Evolutionary conservation across 148 eudicot genomes (phyloP).

Genomic region (Bassia scoparia): DNA sequence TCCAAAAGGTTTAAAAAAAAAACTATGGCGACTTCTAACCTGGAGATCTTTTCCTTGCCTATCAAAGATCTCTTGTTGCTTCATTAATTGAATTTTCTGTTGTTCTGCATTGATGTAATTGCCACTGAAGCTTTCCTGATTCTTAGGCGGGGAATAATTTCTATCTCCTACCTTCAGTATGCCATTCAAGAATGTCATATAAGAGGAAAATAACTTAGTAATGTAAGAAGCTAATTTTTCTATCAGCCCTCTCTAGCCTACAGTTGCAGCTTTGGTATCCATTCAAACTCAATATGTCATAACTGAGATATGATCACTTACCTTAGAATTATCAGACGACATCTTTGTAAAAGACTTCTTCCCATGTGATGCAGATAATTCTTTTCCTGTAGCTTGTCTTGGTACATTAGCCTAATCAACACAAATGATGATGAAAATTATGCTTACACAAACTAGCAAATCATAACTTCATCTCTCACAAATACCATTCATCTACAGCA

Average conservation of each 20-base stretch:
- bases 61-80: slow-evolving; percentile 57
- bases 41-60: slow-evolving; percentile 69
- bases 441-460: neutral
- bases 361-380: slow-evolving; percentile 34
- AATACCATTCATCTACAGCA: neutral
- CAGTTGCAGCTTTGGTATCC: neutral
- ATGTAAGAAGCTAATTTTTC: neutral
- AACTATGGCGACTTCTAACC: slow-evolving; percentile 33
- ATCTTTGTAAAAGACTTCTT: slow-evolving; percentile 40
- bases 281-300: neutral
- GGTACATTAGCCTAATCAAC: slow-evolving; percentile 27
- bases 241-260: neutral
- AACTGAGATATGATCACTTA: slow-evolving; percentile 16
- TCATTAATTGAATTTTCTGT: slow-evolving; percentile 42
- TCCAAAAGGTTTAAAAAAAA: neutral
- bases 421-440: neutral
- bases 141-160: slow-evolving; percentile 28
- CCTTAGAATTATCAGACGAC: slow-evolving; percentile 46
- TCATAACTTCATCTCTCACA: neutral
- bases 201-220: neutral
- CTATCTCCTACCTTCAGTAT: slow-evolving; percentile 45
- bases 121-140: slow-evolving; percentile 31
- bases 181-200: slow-evolving; percentile 11
- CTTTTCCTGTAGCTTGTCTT: slow-evolving; percentile 46
- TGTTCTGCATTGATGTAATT: slow-evolving; percentile 43